phyloP scores from a whole-genome alignment of 768 basidiomycete genomes.

The Leccinum boreale region DNA sequence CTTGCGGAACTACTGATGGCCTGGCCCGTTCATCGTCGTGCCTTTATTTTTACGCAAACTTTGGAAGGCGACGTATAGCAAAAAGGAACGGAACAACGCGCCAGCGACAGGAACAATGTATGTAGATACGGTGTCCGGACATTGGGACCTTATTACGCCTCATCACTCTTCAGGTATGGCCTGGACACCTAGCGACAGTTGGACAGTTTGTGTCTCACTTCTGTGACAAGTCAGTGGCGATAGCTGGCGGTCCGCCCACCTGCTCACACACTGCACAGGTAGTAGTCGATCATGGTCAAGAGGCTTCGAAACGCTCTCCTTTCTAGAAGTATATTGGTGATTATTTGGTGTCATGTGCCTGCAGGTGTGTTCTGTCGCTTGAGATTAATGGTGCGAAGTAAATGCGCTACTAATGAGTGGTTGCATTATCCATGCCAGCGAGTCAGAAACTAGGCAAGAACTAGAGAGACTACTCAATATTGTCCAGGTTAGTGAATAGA shows the following conservation, averaged over 20 bases:
- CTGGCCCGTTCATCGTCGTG: neutral
- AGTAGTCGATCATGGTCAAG: too few species aligned
- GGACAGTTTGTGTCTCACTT: too few species aligned
- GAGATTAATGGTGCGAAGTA: too few species aligned
- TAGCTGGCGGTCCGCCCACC: neutral
- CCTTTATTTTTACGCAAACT: neutral
- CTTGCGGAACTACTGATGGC: neutral
- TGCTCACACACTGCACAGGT: neutral
- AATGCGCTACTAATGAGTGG: neutral
- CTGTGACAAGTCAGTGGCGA: neutral
- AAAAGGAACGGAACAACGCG: neutral
- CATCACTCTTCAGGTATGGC: neutral
- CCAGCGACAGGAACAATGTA: neutral
- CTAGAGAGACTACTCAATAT: conserved; percentile 2
- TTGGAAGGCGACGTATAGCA: neutral
- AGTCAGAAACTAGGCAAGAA: neutral
- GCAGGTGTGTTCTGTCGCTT: too few species aligned
- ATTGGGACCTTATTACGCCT: neutral
- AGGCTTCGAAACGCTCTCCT: too few species aligned
- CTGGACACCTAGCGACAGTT: neutral
- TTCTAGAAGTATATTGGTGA: too few species aligned
- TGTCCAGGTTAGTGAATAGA: neutral
- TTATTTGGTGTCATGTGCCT: too few species aligned
- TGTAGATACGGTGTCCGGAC: neutral
- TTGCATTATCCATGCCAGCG: neutral